Evolutionary conservation across 352 stramenopile species (phyloP).

Genomic region (Globisporangium echinulatum): DNA sequence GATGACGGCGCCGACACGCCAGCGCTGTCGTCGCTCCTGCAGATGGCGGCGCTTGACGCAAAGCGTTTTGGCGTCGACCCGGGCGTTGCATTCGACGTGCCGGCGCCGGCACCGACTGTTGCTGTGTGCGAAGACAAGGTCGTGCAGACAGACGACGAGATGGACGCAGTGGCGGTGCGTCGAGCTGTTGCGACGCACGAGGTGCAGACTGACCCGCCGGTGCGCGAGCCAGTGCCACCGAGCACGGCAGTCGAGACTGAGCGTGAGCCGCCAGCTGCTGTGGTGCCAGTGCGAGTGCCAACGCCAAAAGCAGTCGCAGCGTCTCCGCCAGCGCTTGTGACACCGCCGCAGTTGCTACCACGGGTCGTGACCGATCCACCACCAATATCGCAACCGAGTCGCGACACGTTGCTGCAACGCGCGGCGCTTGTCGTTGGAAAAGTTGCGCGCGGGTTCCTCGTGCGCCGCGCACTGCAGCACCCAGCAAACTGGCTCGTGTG

Average conservation of each 20-base stretch:
- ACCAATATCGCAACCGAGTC: neutral
- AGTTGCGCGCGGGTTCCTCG: constrained; percentile 40
- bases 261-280: neutral
- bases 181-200: constrained; percentile 7
- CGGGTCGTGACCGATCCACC: neutral
- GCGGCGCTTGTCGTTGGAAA: constrained; percentile 45
- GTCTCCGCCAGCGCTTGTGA: neutral
- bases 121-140: constrained; percentile 36
- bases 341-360: neutral
- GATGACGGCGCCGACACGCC: constrained; percentile 16
- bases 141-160: constrained; percentile 52
- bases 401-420: constrained; percentile 19
- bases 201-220: constrained; percentile 23
- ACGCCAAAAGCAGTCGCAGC: neutral
- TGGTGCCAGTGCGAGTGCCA: too few species aligned
- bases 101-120: neutral
- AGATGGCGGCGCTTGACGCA: constrained; percentile 55
- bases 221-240: neutral
- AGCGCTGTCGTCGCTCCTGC: constrained; percentile 21
- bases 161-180: neutral
- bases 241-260: neutral
- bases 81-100: neutral
- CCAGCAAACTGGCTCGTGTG: constrained; percentile 46
- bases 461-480: constrained; percentile 27
- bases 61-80: constrained; percentile 57